These are phyloP conservation scores for carrot (Daucus carota) DNA, from an alignment of 129 eudicot genomes.

Conservation along the genomic window DH1_v3.0 NC_030384.2:48214001-48214500, in stretches of 20 bases:
- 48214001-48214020: no score
- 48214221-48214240: conserved; percentile 51
- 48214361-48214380: conserved; percentile 17
- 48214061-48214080: no score
- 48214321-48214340: conserved; percentile 80
- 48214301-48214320: conserved; percentile 89
- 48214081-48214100: no score
- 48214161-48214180: conserved; percentile 74
- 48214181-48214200: conserved; percentile 47
- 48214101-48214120: not conserved
- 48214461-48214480: conserved; percentile 15
- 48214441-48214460: conserved; percentile 16
- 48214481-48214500: conserved; percentile 15
- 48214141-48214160: conserved; percentile 80
- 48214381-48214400: conserved; percentile 10
- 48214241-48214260: conserved; percentile 90
- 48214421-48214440: conserved; percentile 49
- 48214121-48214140: not conserved
- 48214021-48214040: no score
- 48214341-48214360: conserved; percentile 16
- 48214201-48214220: conserved; percentile 85
- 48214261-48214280: conserved; percentile 86
- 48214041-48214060: no score
- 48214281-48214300: conserved; percentile 77
- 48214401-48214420: conserved; percentile 77